Conservation (phyloP, 768 basidiomycete genomes). For the Mycena haematopus region DNA sequence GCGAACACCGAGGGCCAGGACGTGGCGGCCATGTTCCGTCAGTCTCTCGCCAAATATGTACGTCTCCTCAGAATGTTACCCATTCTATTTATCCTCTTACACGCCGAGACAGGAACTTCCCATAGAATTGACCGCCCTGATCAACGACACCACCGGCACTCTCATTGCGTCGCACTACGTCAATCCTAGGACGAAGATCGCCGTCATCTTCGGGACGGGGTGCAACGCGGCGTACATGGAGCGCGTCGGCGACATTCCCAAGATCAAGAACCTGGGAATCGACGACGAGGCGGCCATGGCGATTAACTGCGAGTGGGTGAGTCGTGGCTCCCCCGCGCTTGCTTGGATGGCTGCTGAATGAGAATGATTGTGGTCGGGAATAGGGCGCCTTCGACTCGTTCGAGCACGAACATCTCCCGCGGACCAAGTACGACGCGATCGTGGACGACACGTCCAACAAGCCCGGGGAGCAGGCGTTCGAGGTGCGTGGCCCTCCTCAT, state of each 20-base stretch:
- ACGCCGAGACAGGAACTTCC: too few species aligned
- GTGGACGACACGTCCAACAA: slow-evolving; percentile 95
- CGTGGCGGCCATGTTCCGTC: slow-evolving; percentile 91
- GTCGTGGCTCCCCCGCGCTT: too few species aligned
- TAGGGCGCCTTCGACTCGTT: slow-evolving; percentile 99
- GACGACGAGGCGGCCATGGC: slow-evolving; percentile 76
- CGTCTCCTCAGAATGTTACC: too few species aligned
- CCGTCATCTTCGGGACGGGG: slow-evolving; percentile 95
- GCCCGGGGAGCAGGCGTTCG: slow-evolving; percentile 92
- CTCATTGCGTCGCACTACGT: slow-evolving; percentile 99
- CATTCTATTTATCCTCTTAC: too few species aligned
- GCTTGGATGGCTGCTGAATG: too few species aligned
- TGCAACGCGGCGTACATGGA: slow-evolving; percentile 99
- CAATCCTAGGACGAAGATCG: slow-evolving; percentile 87
- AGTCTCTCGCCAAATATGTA: too few species aligned
- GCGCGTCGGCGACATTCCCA: slow-evolving; percentile 78
- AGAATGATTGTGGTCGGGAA: too few species aligned
- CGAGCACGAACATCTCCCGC: slow-evolving; percentile 90
- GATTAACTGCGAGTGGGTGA: slow-evolving; percentile 99
- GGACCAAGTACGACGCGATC: slow-evolving; percentile 91
- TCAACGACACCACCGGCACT: slow-evolving; percentile 98
- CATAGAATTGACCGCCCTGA: slow-evolving; percentile 84
- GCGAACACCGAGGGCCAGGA: slow-evolving; percentile 92
- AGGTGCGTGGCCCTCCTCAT: slow-evolving; percentile 53
- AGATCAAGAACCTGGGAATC: slow-evolving; percentile 79